These are phyloP conservation scores for Cryptococcus sp. DNA, from an alignment of 1,284 basidiomycete genomes.

Conservation along the genomic window DNA sequence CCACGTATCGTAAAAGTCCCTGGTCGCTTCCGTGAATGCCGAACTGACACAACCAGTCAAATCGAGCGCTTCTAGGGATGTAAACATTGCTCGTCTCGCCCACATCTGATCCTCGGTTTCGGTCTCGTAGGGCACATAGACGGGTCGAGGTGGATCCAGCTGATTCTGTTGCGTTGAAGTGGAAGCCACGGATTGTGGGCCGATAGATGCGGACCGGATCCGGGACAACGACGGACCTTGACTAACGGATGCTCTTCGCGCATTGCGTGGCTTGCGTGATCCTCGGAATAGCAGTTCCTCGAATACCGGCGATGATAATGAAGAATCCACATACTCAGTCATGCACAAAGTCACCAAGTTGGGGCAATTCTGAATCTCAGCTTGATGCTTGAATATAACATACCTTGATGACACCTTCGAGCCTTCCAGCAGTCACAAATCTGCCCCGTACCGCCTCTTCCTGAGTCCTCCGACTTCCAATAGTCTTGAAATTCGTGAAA, in stretches of 20 bases:
- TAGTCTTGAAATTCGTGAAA: conserved; percentile 49
- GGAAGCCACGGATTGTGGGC: conserved; percentile 14
- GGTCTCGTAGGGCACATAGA: conserved; percentile 43
- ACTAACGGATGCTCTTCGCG: conserved; percentile 16
- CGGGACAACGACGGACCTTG: conserved; percentile 17
- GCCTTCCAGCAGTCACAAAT: conserved; percentile 84
- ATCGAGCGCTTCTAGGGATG: conserved; percentile 80
- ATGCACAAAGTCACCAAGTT: conserved; percentile 77
- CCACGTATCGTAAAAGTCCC: conserved; percentile 73
- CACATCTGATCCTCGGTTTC: conserved; percentile 63
- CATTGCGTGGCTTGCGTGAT: conserved; percentile 29
- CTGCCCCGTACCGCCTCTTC: conserved; percentile 83
- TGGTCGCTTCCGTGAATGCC: conserved; percentile 76
- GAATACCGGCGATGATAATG: conserved; percentile 71
- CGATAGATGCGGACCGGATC: conserved; percentile 27
- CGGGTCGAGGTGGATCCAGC: conserved; percentile 35
- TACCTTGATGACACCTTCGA: conserved; percentile 77
- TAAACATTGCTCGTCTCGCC: conserved; percentile 49
- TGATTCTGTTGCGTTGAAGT: conserved; percentile 18
- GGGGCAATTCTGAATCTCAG: conserved; percentile 64
- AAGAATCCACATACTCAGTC: conserved; percentile 95
- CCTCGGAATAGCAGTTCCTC: conserved; percentile 84
- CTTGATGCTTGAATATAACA: conserved; percentile 15
- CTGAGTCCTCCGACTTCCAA: conserved; percentile 86
- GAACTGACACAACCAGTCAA: conserved; percentile 90